These are phyloP conservation scores for Hortiboletus campestris DNA, from an alignment of 768 basidiomycete genomes.

Conservation along the genomic window DNA sequence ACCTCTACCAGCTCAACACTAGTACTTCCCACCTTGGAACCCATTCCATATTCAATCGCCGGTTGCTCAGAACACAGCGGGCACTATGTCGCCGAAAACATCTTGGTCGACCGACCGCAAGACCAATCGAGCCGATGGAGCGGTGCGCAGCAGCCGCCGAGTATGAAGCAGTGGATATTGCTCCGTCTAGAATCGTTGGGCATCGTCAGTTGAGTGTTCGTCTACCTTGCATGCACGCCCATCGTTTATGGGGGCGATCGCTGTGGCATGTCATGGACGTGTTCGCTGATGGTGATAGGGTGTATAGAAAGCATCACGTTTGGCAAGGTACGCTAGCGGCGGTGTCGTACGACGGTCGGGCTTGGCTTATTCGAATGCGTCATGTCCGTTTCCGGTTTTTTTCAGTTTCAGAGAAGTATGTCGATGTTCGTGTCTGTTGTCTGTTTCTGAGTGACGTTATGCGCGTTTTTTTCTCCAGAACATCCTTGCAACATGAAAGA, in stretches of 20 bases:
- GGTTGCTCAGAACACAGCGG: slow-evolving; percentile 71
- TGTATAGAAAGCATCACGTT: slow-evolving; percentile 67
- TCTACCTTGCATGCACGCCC: not conserved
- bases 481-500: slow-evolving; percentile 88
- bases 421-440: not conserved
- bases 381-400: not conserved
- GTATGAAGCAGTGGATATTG: slow-evolving; percentile 67
- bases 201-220: slow-evolving; percentile 60
- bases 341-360: not conserved
- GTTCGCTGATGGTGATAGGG: slow-evolving; percentile 6
- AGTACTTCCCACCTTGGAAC: slow-evolving; percentile 16
- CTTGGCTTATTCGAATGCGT: not conserved
- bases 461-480: slow-evolving; percentile 38
- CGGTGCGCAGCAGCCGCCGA: slow-evolving; percentile 55
- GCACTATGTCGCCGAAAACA: slow-evolving; percentile 66
- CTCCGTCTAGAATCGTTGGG: slow-evolving; percentile 58
- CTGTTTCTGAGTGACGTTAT: not conserved
- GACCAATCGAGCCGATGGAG: slow-evolving; percentile 78
- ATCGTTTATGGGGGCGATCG: not conserved
- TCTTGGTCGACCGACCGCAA: slow-evolving; percentile 58
- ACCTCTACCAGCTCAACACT: not conserved
- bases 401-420: slow-evolving; percentile 31
- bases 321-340: slow-evolving; percentile 58
- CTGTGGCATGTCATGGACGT: not conserved
- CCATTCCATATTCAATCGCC: slow-evolving; percentile 51